Evolutionary conservation across 768 basidiomycete genomes (phyloP).

Genomic region (Dacryopinax primogenitus): DNA sequence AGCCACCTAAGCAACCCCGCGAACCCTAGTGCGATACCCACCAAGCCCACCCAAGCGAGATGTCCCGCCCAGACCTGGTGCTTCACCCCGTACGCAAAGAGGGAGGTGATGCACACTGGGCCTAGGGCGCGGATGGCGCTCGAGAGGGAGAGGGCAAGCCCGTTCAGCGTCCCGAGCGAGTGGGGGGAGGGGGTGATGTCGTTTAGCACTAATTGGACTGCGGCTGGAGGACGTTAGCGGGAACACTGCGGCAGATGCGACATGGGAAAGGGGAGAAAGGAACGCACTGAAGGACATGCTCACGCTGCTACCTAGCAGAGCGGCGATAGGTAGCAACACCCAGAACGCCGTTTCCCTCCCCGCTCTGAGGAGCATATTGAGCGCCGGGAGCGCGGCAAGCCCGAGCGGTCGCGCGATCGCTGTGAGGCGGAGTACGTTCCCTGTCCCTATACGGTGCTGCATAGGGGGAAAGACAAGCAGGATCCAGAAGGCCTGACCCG

Average conservation of each 20-base stretch:
- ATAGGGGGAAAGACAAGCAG: slow-evolving; percentile 12
- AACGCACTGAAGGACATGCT: slow-evolving; percentile 2
- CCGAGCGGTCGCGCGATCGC: neutral
- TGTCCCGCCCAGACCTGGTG: neutral
- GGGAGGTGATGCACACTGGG: neutral
- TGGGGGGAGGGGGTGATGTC: slow-evolving; percentile 9
- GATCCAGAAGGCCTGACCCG: slow-evolving; percentile 24
- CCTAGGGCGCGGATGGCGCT: neutral
- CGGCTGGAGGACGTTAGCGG: slow-evolving; percentile 3
- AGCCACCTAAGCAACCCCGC: neutral
- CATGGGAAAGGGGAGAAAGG: neutral
- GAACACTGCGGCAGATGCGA: neutral
- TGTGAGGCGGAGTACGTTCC: neutral
- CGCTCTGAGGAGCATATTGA: slow-evolving; percentile 2
- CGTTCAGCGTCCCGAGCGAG: slow-evolving; percentile 12
- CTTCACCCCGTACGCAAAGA: slow-evolving; percentile 1
- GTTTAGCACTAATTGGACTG: slow-evolving; percentile 10
- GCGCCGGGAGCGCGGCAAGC: neutral
- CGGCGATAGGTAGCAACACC: neutral
- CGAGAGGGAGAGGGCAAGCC: slow-evolving; percentile 8
- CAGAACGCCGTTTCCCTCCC: neutral
- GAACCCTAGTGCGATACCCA: neutral
- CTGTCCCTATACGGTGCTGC: neutral
- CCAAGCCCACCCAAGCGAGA: neutral
- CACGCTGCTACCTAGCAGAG: neutral